Evolutionary conservation across 2,329 filamentous ascomycete species (phyloP), one percentile per base, ranked within the genome.

Genomic region (Gyromitra esculenta): DNA sequence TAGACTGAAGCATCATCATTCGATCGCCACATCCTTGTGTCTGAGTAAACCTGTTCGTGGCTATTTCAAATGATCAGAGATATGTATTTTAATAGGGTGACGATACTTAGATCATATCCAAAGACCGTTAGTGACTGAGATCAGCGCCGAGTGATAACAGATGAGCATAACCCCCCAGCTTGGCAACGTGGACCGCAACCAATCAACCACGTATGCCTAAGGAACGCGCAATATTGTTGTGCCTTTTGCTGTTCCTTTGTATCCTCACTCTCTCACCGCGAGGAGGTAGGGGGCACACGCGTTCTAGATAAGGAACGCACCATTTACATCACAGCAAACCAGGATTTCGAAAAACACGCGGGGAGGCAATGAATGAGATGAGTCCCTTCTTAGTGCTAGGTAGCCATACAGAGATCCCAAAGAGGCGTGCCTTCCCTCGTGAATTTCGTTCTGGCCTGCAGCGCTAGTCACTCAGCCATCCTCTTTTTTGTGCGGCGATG

Each of bases 371-470:
- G 54, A 56, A 56, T 60, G 48, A 69, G 66, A 69, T 68, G 71
- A 62, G 57, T 56, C 68, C 57, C 13, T 21, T 37, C 39, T 64
- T 13, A 45, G 50, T 45, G 39, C 41, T 43, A 70, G 39, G 60
- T 25, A 45, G 65, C 65, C 72, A 70, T 70, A 75, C 65, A 70
- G 25, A 59, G 25, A 1, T 25, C 63, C 56, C 25, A 52, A 43
- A 35, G 54, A 67, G 62, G 57, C 37, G 25, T 64, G 39, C 48
- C 15, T 69, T 57, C 37, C 48, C 39, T 48, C 41, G 50, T 57
- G 31, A 48, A 75, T 75, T 75, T 57, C 18, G 18, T 75, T 70
- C 52, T 71, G 66, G 72, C 50, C 72, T 75, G 72, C 72, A 75
- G 66, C 66, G 50, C 65, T 64, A 65, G 52, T 75, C 66, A 41